phyloP scores from a whole-genome alignment of 768 basidiomycete species.

The Floccularia luteovirens region DNA sequence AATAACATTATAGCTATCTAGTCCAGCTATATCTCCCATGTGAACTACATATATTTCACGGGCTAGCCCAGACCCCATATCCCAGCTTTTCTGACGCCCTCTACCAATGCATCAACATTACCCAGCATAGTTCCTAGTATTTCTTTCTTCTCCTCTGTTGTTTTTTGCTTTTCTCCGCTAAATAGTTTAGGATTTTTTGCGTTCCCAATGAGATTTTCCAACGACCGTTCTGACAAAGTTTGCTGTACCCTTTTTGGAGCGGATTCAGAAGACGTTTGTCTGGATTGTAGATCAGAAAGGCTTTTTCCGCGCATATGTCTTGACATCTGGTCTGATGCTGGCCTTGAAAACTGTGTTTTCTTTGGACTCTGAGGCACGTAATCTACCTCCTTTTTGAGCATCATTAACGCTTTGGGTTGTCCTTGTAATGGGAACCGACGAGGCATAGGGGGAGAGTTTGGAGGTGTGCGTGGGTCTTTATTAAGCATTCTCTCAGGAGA shows the following conservation, averaged over 20 bases:
- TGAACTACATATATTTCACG: too few relatives aligned
- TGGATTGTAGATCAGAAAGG: constrained; percentile 8
- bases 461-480: constrained; percentile 18
- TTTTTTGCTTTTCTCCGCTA: constrained; percentile 27
- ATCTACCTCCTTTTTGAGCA: constrained; percentile 68
- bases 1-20: too few relatives aligned
- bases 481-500: constrained; percentile 35
- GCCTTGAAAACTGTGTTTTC: constrained; percentile 22
- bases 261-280: constrained; percentile 9
- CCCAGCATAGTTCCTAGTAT: constrained; percentile 76
- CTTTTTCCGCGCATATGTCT: constrained; percentile 8
- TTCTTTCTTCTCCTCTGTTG: constrained; percentile 80
- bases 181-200: constrained; percentile 7
- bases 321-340: constrained; percentile 6
- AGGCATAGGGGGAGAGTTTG: constrained; percentile 16
- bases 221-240: too few relatives aligned
- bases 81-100: constrained; percentile 79
- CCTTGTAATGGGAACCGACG: constrained; percentile 16
- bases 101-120: constrained; percentile 87
- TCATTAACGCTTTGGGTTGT: constrained; percentile 46
- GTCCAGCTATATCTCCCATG: too few relatives aligned
- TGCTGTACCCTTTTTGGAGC: neutral
- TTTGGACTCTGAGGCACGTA: constrained; percentile 68
- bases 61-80: constrained; percentile 70
- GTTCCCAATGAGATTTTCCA: constrained; percentile 7